Evolutionary conservation across 2,329 filamentous ascomycete genomes (phyloP).

Genomic region (Monosporascus sp.): DNA sequence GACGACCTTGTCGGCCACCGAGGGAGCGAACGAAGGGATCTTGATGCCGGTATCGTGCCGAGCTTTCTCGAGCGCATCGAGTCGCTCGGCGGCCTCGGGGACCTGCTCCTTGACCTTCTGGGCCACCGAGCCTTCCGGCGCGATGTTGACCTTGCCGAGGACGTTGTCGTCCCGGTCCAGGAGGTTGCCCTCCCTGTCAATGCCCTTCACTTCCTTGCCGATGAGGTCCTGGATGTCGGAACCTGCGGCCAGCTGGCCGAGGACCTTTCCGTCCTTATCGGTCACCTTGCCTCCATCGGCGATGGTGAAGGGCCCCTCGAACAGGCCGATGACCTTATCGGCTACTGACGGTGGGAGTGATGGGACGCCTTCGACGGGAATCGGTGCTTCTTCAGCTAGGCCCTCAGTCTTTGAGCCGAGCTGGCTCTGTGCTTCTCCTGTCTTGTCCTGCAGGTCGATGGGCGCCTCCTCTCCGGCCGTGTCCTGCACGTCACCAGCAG

Average conservation of each 20-base stretch:
- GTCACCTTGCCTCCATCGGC: constrained; percentile 53
- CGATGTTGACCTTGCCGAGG: constrained; percentile 54
- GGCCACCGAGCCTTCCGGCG: constrained; percentile 37
- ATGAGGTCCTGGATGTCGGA: constrained; percentile 35
- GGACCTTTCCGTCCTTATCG: constrained; percentile 52
- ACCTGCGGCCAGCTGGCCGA: constrained; percentile 37
- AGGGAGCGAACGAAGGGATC: constrained; percentile 27
- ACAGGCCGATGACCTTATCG: constrained; percentile 40
- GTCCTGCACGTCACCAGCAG: constrained; percentile 12
- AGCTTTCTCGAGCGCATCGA: constrained; percentile 36
- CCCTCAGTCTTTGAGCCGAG: constrained; percentile 13
- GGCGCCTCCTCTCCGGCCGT: constrained; percentile 7
- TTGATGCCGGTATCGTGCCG: constrained; percentile 15
- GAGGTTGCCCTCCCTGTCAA: constrained; percentile 60
- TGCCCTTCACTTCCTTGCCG: constrained; percentile 61
- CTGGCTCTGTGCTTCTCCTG: background rate
- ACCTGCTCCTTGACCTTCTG: constrained; percentile 24
- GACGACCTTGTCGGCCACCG: constrained; percentile 27
- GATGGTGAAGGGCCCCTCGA: constrained; percentile 43
- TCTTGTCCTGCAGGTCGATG: constrained; percentile 10
- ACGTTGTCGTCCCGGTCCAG: constrained; percentile 60
- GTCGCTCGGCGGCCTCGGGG: constrained; percentile 29
- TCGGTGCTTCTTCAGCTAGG: constrained; percentile 13
- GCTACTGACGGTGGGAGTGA: constrained; percentile 36
- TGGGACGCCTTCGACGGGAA: constrained; percentile 32